These are phyloP conservation scores for Lachancea sp. DNA, from an alignment of 805 yeast species.

Conservation along the genomic window DNA sequence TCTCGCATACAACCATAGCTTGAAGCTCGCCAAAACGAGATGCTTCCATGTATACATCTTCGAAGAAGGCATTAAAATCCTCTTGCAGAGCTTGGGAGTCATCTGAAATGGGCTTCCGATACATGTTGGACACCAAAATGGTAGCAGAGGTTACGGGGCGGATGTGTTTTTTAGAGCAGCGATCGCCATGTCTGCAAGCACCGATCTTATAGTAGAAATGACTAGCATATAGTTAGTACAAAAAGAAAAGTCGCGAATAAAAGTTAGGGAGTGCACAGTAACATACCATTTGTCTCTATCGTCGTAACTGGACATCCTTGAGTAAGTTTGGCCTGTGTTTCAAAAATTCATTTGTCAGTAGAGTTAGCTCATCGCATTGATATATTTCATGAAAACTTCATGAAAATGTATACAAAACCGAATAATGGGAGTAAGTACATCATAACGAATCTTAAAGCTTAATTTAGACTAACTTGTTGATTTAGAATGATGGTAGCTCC, in stretches of 20 bases:
- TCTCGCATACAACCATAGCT: slow-evolving; percentile 71
- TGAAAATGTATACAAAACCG: background rate
- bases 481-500: slow-evolving; percentile 66
- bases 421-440: slow-evolving; percentile 8
- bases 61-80: slow-evolving; percentile 55
- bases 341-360: background rate
- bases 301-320: slow-evolving; percentile 10
- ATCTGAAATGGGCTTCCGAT: slow-evolving; percentile 23
- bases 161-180: slow-evolving; percentile 69
- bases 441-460: background rate
- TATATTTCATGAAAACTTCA: background rate
- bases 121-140: slow-evolving; percentile 40
- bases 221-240: slow-evolving; percentile 27
- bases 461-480: background rate
- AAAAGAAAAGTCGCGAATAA: background rate
- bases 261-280: background rate
- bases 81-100: slow-evolving; percentile 34
- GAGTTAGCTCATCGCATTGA: slow-evolving; percentile 3
- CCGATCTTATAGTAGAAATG: slow-evolving; percentile 77
- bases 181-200: slow-evolving; percentile 88
- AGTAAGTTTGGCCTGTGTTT: background rate
- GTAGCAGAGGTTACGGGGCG: slow-evolving; percentile 62
- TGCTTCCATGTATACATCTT: slow-evolving; percentile 64
- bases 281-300: slow-evolving; percentile 19
- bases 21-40: slow-evolving; percentile 46